Base-by-base conservation (phyloP, 495 filamentous ascomycete genomes). In the Neurospora hispaniola region DNA sequence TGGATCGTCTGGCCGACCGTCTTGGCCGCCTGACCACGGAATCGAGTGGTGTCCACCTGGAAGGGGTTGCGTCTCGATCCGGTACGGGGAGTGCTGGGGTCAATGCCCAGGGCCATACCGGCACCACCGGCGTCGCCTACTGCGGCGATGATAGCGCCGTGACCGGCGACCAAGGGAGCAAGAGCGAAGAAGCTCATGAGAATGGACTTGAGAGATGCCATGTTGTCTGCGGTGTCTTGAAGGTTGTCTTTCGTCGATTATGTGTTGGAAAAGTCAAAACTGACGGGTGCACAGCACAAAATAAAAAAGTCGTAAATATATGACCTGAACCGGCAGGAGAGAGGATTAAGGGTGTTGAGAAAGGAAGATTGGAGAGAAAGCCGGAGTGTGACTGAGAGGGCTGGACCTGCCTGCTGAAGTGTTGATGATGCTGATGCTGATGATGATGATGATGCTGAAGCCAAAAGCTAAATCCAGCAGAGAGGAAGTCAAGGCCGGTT, bases 21-120 rank as follows among this genome's bases (percentile, higher is more conserved):
- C n/a, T 80, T 78, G n/a, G 81, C 83, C 7, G 79, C 73, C 59
- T 76, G 74, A 31, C 82, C 83, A 43, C 78, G 74, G 82, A 88
- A 88, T 18, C 86, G 84, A 54, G 86, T 87, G 69, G 76, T 80
- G 73, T 88, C 86, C 48, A 85, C 85, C 74, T 88, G 86, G 80
- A 87, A 87, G 8, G 86, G 86, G 10, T 74, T 75, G 40, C 86
- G 84, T 4, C 79, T 73, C n/a, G 86, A 87, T 42, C 86, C 86
- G 71, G 86, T 84, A 20, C 86, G 85, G 16, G 86, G 86, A 6
- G 86, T 88, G 71, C 74, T 75, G 66, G 81, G 79, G 75, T 87
- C 81, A 74, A 88, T 80, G 71, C 82, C 82, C 2, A 84, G 79
- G n/a, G 79, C 80, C 78, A 82, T 85, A 75, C 86, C 82, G 8